Base-by-base conservation (phyloP, 805 yeast species). In the Myxozyma sirexii region DNA sequence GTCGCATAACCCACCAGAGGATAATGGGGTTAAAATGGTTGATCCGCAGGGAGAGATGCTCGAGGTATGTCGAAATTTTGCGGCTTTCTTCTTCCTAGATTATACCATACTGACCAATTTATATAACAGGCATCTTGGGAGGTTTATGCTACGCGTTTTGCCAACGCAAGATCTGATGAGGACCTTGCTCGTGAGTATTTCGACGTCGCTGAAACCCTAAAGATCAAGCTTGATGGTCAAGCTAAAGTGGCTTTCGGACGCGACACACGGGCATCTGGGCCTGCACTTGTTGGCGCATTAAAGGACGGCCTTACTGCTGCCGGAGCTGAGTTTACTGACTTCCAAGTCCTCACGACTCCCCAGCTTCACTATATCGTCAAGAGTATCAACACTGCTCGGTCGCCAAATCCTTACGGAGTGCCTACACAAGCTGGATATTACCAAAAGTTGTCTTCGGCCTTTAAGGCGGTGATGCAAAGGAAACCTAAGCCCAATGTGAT, bases 21-120 rank as follows among this genome's bases (percentile, higher is more conserved):
- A 92, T 71, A 90, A 90, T 68, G 97, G 97, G 29, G 93, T 90
- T 52, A 93, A 93, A 74, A 79, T 94, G n/a, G 90, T 93, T 24
- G 98, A 93, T 67, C 97, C 98, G 0, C 75, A 63, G 45, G 69
- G 69, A 17, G 69, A 66, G 50, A 66, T 66, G 69, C 63, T 66
- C 24, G 69, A 66, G 55, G 60, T 50, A 47, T 19, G 64, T 46
- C 19, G 17, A 17, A 12, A 13, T 27, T 27, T 8, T 41, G 17
- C 21, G 10, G 24, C 5, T 37, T 37, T 37, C 17, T 10, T 10
- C 38, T 35, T 4, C 29, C 17, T 39, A 7, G 17, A 38, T 10
- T 29, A 31, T 5, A 7, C 3, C 17, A 27, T 50, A 4, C 24
- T 17, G 49, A 47, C 5, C 13, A 39, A 12, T n/a, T 38, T 26